Base-by-base conservation (phyloP, 768 basidiomycete genomes). In the Tylopilus sp. region DNA sequence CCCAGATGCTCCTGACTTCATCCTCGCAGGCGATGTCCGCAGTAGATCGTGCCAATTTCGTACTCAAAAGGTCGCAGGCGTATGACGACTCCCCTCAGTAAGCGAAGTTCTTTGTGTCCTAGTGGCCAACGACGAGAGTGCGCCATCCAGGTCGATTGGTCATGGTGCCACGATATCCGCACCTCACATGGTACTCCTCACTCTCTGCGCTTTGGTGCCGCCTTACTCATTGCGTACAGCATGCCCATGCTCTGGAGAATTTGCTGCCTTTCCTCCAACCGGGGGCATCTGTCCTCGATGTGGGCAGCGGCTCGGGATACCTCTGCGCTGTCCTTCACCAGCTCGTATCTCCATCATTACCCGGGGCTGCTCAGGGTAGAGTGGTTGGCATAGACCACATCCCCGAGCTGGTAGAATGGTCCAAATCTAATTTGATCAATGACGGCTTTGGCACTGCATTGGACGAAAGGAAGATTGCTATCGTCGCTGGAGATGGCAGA, bases 331-430 rank as follows among this genome's bases (percentile, higher is more conserved):
- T 95, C 2, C 72, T 97, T 22, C 79, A 91, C 59, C 83, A 86
- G 50, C 79, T 98, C 18, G 79, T 91, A 17, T 68, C 69, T 18
- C 52, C 61, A 2, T 45, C 65, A 23, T 48, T 50, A 10, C 46
- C 53, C 0, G 53, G 45, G 15, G 39, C 21, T 9, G 10, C 63
- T 10, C 66, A 71, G 11, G 84, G 83, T 7, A 82, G 76, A 51
- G 85, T 98, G 6, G 76, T 95, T 12, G 95, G 91, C 3, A 88
- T 99, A 57, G 95, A 99, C 40, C 95, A 99, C 67, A 82, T 98
- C 57, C 77, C 81, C 0, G 82, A 85, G 55, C 77, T 98, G 9
- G 84, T 86, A 5, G 77, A 83, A 13, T 79, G 81, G 82, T 82
- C 85, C n/a, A 61, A 78, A 44, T 51, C 69, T 15, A 95, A 98